Evolutionary conservation across 495 filamentous ascomycete genomes (phyloP).

Genomic region (Thermothielavioides terrestris): DNA sequence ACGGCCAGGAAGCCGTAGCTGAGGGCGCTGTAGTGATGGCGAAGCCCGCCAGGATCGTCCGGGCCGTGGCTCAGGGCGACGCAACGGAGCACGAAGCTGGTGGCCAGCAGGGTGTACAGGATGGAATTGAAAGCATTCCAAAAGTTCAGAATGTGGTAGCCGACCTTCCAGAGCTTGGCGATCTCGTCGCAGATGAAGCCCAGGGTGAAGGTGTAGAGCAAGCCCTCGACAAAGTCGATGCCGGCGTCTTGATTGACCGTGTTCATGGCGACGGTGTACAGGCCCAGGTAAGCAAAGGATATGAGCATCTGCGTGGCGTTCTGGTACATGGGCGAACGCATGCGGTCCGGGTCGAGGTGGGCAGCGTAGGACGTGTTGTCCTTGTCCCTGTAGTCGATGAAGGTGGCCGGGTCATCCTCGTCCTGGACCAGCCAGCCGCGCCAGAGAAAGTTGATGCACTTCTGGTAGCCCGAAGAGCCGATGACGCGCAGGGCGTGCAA

Average conservation of each 20-base stretch:
- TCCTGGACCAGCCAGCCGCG: constrained; percentile 93
- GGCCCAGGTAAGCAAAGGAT: constrained; percentile 67
- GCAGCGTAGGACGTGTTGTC: constrained; percentile 62
- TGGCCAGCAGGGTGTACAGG: constrained; percentile 66
- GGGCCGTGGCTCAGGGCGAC: constrained; percentile 59
- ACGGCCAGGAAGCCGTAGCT: constrained; percentile 92
- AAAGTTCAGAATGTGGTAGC: constrained; percentile 78
- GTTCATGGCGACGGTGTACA: constrained; percentile 90
- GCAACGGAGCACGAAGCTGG: constrained; percentile 69
- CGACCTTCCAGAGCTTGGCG: constrained; percentile 86
- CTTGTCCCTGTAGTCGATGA: constrained; percentile 73
- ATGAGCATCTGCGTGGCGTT: constrained; percentile 78
- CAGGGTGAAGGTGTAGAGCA: constrained; percentile 84
- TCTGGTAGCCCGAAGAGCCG: constrained; percentile 88
- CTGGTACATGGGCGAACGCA: constrained; percentile 87
- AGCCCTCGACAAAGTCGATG: constrained; percentile 71
- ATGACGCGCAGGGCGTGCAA: constrained; percentile 83
- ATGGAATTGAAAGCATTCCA: constrained; percentile 91
- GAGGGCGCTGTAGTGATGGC: constrained; percentile 63
- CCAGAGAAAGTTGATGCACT: constrained; percentile 86
- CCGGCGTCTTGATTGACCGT: constrained; percentile 70
- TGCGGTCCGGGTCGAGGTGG: constrained; percentile 88
- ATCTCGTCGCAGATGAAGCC: constrained; percentile 88
- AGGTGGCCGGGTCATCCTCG: constrained; percentile 74
- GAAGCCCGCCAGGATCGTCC: constrained; percentile 36